Base-by-base conservation (phyloP, 192 early-diverging fungal genomes). In the Linnemannia elongata region DNA sequence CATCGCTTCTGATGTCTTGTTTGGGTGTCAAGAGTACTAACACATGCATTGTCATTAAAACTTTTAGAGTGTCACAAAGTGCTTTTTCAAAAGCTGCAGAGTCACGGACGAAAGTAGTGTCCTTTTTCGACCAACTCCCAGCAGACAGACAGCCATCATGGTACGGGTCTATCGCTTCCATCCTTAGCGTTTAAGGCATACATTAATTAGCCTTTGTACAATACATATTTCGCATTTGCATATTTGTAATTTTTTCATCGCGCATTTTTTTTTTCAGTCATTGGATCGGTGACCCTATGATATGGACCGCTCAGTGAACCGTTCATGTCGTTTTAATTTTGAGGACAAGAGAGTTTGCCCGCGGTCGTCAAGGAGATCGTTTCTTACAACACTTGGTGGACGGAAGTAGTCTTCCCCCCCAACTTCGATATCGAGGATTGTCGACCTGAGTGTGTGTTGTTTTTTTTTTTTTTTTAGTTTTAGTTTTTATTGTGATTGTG, bases 81-180 rank as follows among this genome's bases (percentile, higher is more conserved):
- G 17, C 22, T 66, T 13, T 42, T 41, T 12, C 35, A 74, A 27
- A 27, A 57, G 36, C 69, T 41, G 27, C 41, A 22, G 15, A 15
- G 57, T 6, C 18, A 18, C 33, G n/a, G 27, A 60, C 69, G 17
- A 45, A 49, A 36, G 33, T 17, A 22, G 38, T 70, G 15, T 76
- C 82, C 3, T 79, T 18, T 55, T 85, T 85, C 44, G 73, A 85
- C 42, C 35, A 69, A 20, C 17, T 85, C 20, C 77, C 77, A 33
- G 54, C 22, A 0, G 57, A 76, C 3, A 36, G 24, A 35, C 82
- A 74, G 17, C 77, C 82, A 18, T 27, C 38, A 5, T 85, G 82
- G 82, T 85, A 85, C 68, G 33, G 13, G 24, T 75, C 57, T 17
- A 6, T 79, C n/a, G 82, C 77, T 22, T 20, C 30, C 30, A 85